phyloP scores from a whole-genome alignment of 768 basidiomycete genomes.

The Suillus plorans region DNA sequence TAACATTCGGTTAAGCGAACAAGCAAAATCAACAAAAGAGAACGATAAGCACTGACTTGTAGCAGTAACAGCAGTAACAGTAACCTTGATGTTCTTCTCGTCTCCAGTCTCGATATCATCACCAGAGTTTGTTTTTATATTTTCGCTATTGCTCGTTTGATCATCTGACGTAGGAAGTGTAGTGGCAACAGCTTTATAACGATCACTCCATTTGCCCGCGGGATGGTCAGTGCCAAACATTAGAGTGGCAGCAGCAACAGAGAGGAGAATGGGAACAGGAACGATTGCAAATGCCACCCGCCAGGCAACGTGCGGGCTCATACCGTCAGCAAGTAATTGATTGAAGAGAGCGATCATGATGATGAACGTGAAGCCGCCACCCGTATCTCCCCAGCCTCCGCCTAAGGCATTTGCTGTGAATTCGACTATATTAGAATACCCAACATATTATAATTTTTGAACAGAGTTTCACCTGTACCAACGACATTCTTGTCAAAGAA shows the following conservation, averaged over 20 bases:
- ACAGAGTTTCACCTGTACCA: constrained; percentile 27
- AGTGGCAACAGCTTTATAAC: constrained; percentile 40
- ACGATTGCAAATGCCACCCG: constrained; percentile 54
- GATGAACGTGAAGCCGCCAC: constrained; percentile 53
- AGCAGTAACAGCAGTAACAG: constrained; percentile 16
- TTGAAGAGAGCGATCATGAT: constrained; percentile 57
- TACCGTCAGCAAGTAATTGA: constrained; percentile 34
- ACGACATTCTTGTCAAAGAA: constrained; percentile 57
- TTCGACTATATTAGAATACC: background rate
- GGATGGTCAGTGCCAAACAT: constrained; percentile 55
- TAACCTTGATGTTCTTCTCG: constrained; percentile 27
- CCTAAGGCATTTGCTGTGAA: constrained; percentile 50
- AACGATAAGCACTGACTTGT: constrained; percentile 6
- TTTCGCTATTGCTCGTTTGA: constrained; percentile 15
- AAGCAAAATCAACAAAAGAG: background rate
- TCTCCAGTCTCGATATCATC: constrained; percentile 25
- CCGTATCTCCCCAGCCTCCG: constrained; percentile 53
- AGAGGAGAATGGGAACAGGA: constrained; percentile 52
- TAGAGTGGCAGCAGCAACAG: constrained; percentile 39
- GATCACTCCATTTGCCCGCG: constrained; percentile 49
- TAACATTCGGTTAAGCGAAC: background rate
- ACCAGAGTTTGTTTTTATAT: constrained; percentile 18
- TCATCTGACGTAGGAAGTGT: constrained; percentile 7
- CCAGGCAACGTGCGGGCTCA: constrained; percentile 48
- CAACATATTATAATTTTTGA: background rate